Conservation (phyloP, 306 rosid species). For the Argentina anserina region DNA sequence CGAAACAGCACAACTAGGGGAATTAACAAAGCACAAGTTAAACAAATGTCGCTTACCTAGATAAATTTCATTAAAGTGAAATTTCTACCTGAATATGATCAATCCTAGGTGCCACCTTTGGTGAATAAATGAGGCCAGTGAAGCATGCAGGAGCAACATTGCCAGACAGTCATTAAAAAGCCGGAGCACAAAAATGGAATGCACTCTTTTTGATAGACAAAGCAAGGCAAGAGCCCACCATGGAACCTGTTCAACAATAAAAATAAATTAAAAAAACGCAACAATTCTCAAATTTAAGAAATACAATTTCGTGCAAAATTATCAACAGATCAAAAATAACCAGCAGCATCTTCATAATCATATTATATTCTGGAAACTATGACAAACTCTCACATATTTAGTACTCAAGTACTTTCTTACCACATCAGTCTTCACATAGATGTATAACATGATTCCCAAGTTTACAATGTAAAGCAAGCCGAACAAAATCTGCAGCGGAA, state of each 20-base stretch:
- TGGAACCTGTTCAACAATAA: slow-evolving; percentile 57
- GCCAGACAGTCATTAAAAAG: slow-evolving; percentile 90
- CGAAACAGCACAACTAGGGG: slow-evolving; percentile 76
- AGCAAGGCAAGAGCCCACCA: slow-evolving; percentile 83
- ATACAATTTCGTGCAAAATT: background rate
- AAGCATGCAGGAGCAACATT: slow-evolving; percentile 68
- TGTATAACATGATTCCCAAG: slow-evolving; percentile 57
- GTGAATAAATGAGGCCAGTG: slow-evolving; percentile 58
- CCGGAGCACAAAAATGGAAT: slow-evolving; percentile 88
- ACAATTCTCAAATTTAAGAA: slow-evolving; percentile 6
- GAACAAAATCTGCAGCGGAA: slow-evolving; percentile 63
- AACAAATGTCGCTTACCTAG: slow-evolving; percentile 12
- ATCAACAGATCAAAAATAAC: background rate
- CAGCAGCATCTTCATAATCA: background rate
- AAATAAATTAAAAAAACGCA: background rate
- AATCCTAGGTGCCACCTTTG: slow-evolving; percentile 84
- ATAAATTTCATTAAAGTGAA: background rate
- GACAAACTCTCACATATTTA: background rate
- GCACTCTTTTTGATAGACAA: slow-evolving; percentile 85
- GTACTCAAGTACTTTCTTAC: slow-evolving; percentile 31
- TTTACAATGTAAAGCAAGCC: slow-evolving; percentile 69
- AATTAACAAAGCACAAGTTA: slow-evolving; percentile 29
- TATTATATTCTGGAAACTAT: background rate
- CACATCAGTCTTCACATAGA: slow-evolving; percentile 74
- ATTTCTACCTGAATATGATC: slow-evolving; percentile 74